Conservation (phyloP, 1,139 yeast species). For the Yamadazyma triangularis region DNA sequence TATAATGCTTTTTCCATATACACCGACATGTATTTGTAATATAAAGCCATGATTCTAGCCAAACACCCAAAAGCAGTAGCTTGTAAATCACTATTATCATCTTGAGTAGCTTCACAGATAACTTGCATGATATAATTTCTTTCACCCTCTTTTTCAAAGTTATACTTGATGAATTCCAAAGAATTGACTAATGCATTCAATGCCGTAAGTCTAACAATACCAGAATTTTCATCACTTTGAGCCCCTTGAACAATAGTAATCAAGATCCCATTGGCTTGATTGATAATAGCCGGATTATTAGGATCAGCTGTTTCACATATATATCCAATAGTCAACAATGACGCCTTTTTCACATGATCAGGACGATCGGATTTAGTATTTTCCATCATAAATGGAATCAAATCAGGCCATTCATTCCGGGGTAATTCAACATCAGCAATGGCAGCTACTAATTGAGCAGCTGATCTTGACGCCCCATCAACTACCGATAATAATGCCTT, state of each 20-base stretch:
- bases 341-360: conserved; percentile 76
- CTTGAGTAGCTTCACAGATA: conserved; percentile 97
- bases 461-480: conserved; percentile 78
- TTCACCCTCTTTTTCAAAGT: conserved; percentile 91
- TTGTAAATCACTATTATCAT: conserved; percentile 74
- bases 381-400: conserved; percentile 77
- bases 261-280: conserved; percentile 87
- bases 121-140: conserved; percentile 97
- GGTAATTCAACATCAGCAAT: conserved; percentile 95
- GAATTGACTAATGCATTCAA: conserved; percentile 89
- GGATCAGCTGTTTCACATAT: conserved; percentile 96
- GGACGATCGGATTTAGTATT: conserved; percentile 79
- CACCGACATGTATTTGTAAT: conserved; percentile 84
- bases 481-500: conserved; percentile 61
- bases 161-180: conserved; percentile 79
- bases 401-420: conserved; percentile 78
- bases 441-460: conserved; percentile 94
- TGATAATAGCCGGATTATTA: conserved; percentile 67
- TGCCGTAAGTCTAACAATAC: conserved; percentile 80
- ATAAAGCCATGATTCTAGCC: conserved; percentile 86
- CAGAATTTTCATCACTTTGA: conserved; percentile 71
- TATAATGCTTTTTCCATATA: conserved; percentile 97
- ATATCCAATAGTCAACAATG: conserved; percentile 86
- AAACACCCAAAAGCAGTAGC: conserved; percentile 96
- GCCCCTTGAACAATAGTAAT: conserved; percentile 98